Conservation (phyloP, 768 basidiomycete species). For the Lentinula edodes region DNA sequence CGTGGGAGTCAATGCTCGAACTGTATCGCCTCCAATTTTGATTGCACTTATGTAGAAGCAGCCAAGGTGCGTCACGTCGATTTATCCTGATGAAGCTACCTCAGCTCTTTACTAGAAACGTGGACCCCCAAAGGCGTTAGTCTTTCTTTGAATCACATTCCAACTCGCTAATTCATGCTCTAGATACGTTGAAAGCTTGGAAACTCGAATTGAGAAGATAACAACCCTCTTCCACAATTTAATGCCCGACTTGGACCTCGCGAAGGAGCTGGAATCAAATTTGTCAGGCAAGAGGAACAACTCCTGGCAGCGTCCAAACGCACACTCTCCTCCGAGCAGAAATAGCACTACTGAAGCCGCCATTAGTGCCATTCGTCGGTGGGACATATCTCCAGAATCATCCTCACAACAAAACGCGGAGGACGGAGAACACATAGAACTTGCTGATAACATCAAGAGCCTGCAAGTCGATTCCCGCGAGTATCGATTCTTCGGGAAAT, state of each 20-base stretch:
- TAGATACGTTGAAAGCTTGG: slow-evolving; percentile 58
- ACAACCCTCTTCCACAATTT: slow-evolving; percentile 43
- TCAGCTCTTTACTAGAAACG: slow-evolving; percentile 32
- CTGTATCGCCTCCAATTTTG: slow-evolving; percentile 55
- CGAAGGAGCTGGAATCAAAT: slow-evolving; percentile 45
- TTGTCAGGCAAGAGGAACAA: slow-evolving; percentile 9
- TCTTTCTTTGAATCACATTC: background rate
- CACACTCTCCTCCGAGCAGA: background rate
- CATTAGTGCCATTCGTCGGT: slow-evolving; percentile 22
- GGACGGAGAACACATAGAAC: slow-evolving; percentile 28
- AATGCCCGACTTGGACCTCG: slow-evolving; percentile 58
- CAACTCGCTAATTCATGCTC: background rate
- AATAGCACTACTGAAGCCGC: slow-evolving; percentile 12
- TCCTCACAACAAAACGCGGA: slow-evolving; percentile 16
- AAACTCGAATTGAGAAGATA: slow-evolving; percentile 55
- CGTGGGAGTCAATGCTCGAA: slow-evolving; percentile 63
- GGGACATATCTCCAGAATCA: background rate
- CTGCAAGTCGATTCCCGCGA: slow-evolving; percentile 29
- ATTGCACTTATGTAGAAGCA: slow-evolving; percentile 66
- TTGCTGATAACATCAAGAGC: slow-evolving; percentile 30
- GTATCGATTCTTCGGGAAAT: slow-evolving; percentile 50
- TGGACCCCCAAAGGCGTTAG: slow-evolving; percentile 58
- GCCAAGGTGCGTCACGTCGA: slow-evolving; percentile 49
- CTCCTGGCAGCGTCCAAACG: background rate
- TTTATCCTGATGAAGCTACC: background rate